Conservation (phyloP, 257 asterid genomes). For the Scutellaria minor region DNA sequence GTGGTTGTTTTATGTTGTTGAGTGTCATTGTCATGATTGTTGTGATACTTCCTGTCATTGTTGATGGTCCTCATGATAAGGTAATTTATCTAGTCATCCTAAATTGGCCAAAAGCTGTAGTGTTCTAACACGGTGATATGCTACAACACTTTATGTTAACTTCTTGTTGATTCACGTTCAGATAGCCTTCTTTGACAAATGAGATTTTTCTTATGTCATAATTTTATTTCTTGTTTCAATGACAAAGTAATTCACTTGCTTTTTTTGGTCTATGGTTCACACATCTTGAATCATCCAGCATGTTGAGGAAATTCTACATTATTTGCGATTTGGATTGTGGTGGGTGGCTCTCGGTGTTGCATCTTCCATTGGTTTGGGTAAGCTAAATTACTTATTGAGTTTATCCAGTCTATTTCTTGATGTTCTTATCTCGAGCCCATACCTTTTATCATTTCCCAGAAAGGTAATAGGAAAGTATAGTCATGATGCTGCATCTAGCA, state of each 20-base stretch:
- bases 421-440: conserved; percentile 10
- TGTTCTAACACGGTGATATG: neutral
- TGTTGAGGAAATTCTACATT: conserved; percentile 66
- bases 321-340: conserved; percentile 84
- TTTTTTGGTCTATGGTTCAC: conserved; percentile 24
- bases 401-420: conserved; percentile 14
- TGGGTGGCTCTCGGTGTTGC: conserved; percentile 99
- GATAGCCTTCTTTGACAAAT: conserved; percentile 11
- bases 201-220: neutral
- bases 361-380: conserved; percentile 97
- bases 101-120: neutral
- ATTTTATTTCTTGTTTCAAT: neutral
- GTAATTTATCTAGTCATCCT: conserved; percentile 39
- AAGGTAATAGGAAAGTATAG: neutral
- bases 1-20: conserved; percentile 53
- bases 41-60: conserved; percentile 48
- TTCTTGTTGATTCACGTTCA: conserved; percentile 5
- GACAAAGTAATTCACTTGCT: neutral
- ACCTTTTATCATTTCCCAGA: neutral
- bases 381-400: conserved; percentile 33
- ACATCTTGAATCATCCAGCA: conserved; percentile 50
- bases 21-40: conserved; percentile 41
- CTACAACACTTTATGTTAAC: conserved; percentile 12
- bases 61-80: conserved; percentile 66
- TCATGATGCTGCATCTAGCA: neutral